Percentiles rank a stretch among this genome's conserved stretches.
Conservation (phyloP, 805 yeast species). For the Metschnikowia henanensis region DNA sequence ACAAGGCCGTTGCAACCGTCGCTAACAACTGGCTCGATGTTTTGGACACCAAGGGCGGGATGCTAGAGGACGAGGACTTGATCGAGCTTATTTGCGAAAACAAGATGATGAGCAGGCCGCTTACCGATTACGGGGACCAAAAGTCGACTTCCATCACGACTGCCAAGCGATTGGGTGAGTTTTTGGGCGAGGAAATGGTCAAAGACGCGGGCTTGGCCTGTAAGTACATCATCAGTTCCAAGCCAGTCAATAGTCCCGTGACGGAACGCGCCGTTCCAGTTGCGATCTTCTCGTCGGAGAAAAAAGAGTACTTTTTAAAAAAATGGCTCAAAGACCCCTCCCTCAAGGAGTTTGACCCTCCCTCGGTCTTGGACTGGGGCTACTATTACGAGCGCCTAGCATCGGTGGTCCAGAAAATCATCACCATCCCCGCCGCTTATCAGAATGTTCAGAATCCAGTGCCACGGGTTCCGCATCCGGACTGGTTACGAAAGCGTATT, state of each 20-base stretch:
- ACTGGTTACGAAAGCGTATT: constrained; percentile 77
- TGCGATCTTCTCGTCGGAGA: constrained; percentile 90
- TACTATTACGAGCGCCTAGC: constrained; percentile 90
- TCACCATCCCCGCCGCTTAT: constrained; percentile 95
- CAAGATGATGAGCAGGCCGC: constrained; percentile 89
- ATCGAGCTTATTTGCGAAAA: constrained; percentile 95
- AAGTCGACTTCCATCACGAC: constrained; percentile 96
- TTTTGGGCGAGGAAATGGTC: constrained; percentile 94
- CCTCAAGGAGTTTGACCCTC: constrained; percentile 78
- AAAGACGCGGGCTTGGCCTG: constrained; percentile 96
- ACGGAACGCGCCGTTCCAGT: constrained; percentile 97
- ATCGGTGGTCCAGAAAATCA: constrained; percentile 90
- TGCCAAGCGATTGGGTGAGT: constrained; percentile 90
- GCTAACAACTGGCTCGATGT: constrained; percentile 98
- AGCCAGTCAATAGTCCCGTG: constrained; percentile 83
- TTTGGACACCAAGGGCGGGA: constrained; percentile 79
- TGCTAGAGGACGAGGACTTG: constrained; percentile 90
- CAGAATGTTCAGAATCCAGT: constrained; percentile 90
- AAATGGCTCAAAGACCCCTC: constrained; percentile 86
- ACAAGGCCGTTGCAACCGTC: constrained; percentile 84
- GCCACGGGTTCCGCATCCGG: constrained; percentile 92
- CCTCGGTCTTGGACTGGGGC: constrained; percentile 89
- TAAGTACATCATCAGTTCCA: constrained; percentile 84
- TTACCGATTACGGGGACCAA: constrained; percentile 85
- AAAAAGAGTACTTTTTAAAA: constrained; percentile 71